Conservation (phyloP, 2,329 filamentous ascomycete species). For the Epichloe gansuensis region DNA sequence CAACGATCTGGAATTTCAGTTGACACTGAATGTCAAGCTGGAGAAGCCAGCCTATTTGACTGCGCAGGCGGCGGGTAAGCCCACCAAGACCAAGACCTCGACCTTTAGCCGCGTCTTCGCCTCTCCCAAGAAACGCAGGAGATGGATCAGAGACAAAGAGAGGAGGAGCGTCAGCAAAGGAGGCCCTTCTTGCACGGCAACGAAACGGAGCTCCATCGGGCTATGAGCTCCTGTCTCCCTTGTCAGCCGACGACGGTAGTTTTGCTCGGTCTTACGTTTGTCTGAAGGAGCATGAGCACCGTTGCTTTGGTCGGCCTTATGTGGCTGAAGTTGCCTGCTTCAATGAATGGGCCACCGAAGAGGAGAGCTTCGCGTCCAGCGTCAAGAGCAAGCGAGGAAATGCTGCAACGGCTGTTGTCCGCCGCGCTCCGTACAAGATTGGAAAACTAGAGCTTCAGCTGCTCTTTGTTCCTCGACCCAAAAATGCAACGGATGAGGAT, state of each 20-base stretch:
- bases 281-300: constrained; percentile 79
- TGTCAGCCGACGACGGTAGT: constrained; percentile 83
- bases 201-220: constrained; percentile 54
- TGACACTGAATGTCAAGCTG: constrained; percentile 91
- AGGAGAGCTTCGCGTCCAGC: constrained; percentile 64
- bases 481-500: constrained; percentile 76
- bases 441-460: constrained; percentile 91
- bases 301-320: constrained; percentile 79
- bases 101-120: constrained; percentile 87
- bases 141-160: constrained; percentile 69
- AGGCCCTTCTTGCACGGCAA: constrained; percentile 51
- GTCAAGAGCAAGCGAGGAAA: constrained; percentile 86
- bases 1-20: constrained; percentile 96
- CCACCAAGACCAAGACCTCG: constrained; percentile 61
- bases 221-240: constrained; percentile 76
- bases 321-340: constrained; percentile 87
- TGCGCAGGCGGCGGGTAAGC: constrained; percentile 44
- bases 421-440: constrained; percentile 89
- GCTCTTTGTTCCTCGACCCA: constrained; percentile 86
- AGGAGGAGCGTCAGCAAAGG: constrained; percentile 62
- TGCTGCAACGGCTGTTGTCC: constrained; percentile 52
- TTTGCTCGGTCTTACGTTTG: constrained; percentile 92
- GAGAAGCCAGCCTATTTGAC: constrained; percentile 60
- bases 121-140: constrained; percentile 96
- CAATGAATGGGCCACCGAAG: constrained; percentile 96